Conservation (phyloP, 2,329 filamentous ascomycete genomes). For the Scedosporium dehoogii region DNA sequence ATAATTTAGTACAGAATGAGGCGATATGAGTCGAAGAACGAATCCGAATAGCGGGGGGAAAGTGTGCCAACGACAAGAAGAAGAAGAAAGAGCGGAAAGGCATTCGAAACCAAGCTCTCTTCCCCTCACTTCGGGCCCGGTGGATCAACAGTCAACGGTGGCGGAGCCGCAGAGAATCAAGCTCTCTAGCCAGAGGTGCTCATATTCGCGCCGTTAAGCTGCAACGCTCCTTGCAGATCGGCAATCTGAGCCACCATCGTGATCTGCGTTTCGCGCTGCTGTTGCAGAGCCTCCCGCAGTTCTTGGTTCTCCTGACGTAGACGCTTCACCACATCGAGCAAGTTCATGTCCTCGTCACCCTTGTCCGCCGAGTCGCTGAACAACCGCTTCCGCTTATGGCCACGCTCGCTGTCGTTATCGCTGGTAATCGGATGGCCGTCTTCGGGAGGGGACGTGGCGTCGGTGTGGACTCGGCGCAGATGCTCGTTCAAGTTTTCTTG, state of each 20-base stretch:
- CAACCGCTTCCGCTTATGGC: slow-evolving; percentile 38
- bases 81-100: not conserved
- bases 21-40: not conserved
- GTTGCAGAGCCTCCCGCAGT: slow-evolving; percentile 38
- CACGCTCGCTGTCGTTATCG: slow-evolving; percentile 36
- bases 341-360: not conserved
- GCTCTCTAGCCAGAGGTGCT: not conserved
- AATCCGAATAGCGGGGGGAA: not conserved
- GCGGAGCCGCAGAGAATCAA: not conserved
- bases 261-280: slow-evolving; percentile 26
- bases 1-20: not conserved
- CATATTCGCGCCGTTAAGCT: slow-evolving; percentile 14
- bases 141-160: not conserved
- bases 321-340: slow-evolving; percentile 39
- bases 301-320: slow-evolving; percentile 56
- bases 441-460: slow-evolving; percentile 23
- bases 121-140: too few relatives aligned
- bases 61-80: not conserved
- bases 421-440: slow-evolving; percentile 24
- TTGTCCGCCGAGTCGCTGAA: slow-evolving; percentile 5
- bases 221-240: slow-evolving; percentile 32
- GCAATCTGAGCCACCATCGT: slow-evolving; percentile 40
- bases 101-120: too few relatives aligned
- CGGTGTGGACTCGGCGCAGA: slow-evolving; percentile 75
- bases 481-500: slow-evolving; percentile 94